Base-by-base conservation (phyloP, 805 yeast species). In the Sporopachydermia lactativora region DNA sequence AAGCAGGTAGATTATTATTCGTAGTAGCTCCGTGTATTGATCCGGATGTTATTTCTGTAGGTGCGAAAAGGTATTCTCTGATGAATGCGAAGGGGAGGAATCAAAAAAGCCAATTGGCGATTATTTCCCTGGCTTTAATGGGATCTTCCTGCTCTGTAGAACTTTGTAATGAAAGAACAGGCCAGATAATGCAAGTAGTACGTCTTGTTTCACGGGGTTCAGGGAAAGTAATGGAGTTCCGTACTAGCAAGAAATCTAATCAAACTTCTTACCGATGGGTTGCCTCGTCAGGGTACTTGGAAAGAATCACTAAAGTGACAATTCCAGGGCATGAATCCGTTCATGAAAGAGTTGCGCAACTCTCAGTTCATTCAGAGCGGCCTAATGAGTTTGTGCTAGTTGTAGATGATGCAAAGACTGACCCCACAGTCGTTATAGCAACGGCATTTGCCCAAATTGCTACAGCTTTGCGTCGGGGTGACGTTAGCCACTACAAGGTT, bases 191-290 rank as follows among this genome's bases (percentile, higher is more conserved):
- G n/a, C 31, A 24, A 24, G 8, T n/a, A 8, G n/a, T 24, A 24
- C 8, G 31, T 8, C 31, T 24, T 8, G 31, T 24, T 8, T n/a
- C 31, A 8, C 8, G n/a, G n/a, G 31, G n/a, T 24, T 24, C 31
- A n/a, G 31, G 31, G 8, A 24, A n/a, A 24, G n/a, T 24, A 24
- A 8, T n/a, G n/a, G 31, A 24, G n/a, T 24, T 24, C 31, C 8
- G n/a, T 8, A 24, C 31, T 24, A 8, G 13, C 8, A 24, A n/a
- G n/a, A n/a, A n/a, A n/a, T 8, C 8, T 24, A n/a, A 8, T 24
- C 31, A 24, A 24, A 24, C 31, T 24, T 24, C 31, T 24, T 24
- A 24, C n/a, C 31, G 31, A n/a, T 24, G 31, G 31, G n/a, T 8
- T 24, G 8, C n/a, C n/a, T n/a, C 8, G n/a, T 8, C 31, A 8